Conservation (phyloP, 177 flowering plant species). For the Vitis hybrid region DNA sequence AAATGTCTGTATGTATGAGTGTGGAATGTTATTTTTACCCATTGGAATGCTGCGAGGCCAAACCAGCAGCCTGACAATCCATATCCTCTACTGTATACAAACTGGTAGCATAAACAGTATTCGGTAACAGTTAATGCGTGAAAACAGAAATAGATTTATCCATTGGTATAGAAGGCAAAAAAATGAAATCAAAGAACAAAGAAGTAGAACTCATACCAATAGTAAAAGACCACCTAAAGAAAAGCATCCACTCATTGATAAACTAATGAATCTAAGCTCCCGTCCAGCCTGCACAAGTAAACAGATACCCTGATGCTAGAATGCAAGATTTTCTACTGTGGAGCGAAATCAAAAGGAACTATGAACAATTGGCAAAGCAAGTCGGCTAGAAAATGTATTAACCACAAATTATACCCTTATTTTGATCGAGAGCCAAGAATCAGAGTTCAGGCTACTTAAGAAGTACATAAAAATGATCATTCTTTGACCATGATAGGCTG, state of each 20-base stretch:
- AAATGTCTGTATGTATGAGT: background rate
- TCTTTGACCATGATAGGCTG: no score
- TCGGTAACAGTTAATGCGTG: no score
- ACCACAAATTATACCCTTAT: no score
- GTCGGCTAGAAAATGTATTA: no score
- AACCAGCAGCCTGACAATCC: conserved; percentile 82
- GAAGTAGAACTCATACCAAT: conserved; percentile 40
- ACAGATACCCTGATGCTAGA: background rate
- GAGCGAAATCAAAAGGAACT: background rate
- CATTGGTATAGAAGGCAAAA: background rate
- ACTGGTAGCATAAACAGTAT: conserved; percentile 29
- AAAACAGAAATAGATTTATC: background rate
- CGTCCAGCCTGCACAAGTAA: conserved; percentile 73
- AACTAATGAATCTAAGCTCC: conserved; percentile 77
- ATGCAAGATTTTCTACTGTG: background rate
- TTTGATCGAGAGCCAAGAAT: no score
- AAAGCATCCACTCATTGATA: conserved; percentile 77
- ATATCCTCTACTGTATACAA: conserved; percentile 50
- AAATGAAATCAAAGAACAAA: background rate
- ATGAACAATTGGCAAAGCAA: background rate
- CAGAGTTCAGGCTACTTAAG: no score
- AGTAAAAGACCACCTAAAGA: conserved; percentile 51
- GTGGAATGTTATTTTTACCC: conserved; percentile 47
- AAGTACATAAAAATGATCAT: no score
- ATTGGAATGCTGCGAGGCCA: conserved; percentile 75